A percentile compares a stretch with the other conserved stretches of the same genome.
These are phyloP conservation scores for Pythium phragmitis DNA, from an alignment of 352 stramenopile genomes.

Conservation along the genomic window DNA sequence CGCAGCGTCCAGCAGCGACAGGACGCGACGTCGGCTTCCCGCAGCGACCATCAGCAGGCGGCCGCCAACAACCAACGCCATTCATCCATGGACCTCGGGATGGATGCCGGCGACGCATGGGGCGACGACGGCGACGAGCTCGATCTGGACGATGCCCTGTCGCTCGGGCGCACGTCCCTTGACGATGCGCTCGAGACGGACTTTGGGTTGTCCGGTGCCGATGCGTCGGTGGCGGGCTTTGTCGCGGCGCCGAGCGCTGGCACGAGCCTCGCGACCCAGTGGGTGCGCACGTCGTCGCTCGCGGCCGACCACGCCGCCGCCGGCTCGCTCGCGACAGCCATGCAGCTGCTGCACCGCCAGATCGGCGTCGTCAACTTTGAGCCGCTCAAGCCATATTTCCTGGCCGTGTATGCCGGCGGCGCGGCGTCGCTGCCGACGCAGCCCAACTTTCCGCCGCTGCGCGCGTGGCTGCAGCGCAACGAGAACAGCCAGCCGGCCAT, in stretches of 20 bases:
- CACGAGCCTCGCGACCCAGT: slow-evolving; percentile 86
- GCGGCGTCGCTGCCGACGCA: slow-evolving; percentile 84
- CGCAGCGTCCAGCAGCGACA: slow-evolving; percentile 59
- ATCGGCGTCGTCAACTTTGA: slow-evolving; percentile 98
- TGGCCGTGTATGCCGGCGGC: slow-evolving; percentile 82
- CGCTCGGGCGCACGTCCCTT: slow-evolving; percentile 44
- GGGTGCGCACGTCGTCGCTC: slow-evolving; percentile 96
- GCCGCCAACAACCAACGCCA: slow-evolving; percentile 39
- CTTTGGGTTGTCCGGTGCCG: slow-evolving; percentile 33
- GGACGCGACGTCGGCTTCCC: slow-evolving; percentile 29
- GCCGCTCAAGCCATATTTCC: slow-evolving; percentile 91
- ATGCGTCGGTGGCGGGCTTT: slow-evolving; percentile 57
- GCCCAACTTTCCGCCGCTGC: slow-evolving; percentile 70
- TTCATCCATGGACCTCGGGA: slow-evolving; percentile 66
- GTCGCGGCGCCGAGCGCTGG: slow-evolving; percentile 90
- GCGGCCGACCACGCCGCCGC: slow-evolving; percentile 97
- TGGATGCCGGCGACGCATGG: slow-evolving; percentile 77
- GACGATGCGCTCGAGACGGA: slow-evolving; percentile 57
- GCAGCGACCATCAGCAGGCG: slow-evolving; percentile 39
- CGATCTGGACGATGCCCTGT: slow-evolving; percentile 78
- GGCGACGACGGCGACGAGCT: slow-evolving; percentile 81
- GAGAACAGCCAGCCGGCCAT: slow-evolving; percentile 87
- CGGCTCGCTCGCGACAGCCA: slow-evolving; percentile 94
- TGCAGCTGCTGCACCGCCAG: slow-evolving; percentile 98
- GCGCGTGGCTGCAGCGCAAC: slow-evolving; percentile 84